A percentile compares a stretch with the other conserved stretches of the same genome.
Conservation (phyloP, 768 basidiomycete genomes). For the Tylopilus sp. region DNA sequence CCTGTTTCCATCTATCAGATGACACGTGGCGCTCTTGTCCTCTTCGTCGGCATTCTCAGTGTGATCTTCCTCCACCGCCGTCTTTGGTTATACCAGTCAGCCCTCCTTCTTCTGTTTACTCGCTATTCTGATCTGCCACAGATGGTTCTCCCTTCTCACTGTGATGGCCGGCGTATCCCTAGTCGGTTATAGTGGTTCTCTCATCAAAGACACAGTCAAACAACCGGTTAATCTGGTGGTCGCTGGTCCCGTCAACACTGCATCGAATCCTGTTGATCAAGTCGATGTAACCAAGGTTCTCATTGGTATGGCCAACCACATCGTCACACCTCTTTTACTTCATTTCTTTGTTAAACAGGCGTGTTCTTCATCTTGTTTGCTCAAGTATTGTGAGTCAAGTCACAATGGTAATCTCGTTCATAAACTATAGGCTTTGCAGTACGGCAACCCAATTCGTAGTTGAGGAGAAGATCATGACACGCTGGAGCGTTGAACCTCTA, state of each 20-base stretch:
- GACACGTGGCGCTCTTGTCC: slow-evolving; percentile 88
- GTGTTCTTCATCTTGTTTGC: slow-evolving; percentile 91
- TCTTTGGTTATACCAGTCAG: slow-evolving; percentile 84
- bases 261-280: slow-evolving; percentile 47
- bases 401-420: background rate
- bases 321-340: slow-evolving; percentile 13
- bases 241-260: slow-evolving; percentile 26
- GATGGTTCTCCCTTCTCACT: slow-evolving; percentile 87
- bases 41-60: slow-evolving; percentile 89
- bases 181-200: slow-evolving; percentile 86
- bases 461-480: slow-evolving; percentile 94
- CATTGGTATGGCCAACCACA: slow-evolving; percentile 47
- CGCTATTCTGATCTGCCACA: slow-evolving; percentile 25
- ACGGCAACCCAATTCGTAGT: slow-evolving; percentile 91
- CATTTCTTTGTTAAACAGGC: slow-evolving; percentile 43
- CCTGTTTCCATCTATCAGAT: slow-evolving; percentile 98
- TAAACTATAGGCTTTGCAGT: slow-evolving; percentile 38
- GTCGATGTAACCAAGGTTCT: slow-evolving; percentile 69
- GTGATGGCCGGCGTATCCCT: slow-evolving; percentile 84
- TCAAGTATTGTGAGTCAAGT: slow-evolving; percentile 75
- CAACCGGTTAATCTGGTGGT: slow-evolving; percentile 32
- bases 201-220: slow-evolving; percentile 72
- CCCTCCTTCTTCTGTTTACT: slow-evolving; percentile 6
- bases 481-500: slow-evolving; percentile 82
- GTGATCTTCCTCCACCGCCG: slow-evolving; percentile 86